phyloP scores from a whole-genome alignment of 306 rosid species.

The Inga oerstediana region DNA sequence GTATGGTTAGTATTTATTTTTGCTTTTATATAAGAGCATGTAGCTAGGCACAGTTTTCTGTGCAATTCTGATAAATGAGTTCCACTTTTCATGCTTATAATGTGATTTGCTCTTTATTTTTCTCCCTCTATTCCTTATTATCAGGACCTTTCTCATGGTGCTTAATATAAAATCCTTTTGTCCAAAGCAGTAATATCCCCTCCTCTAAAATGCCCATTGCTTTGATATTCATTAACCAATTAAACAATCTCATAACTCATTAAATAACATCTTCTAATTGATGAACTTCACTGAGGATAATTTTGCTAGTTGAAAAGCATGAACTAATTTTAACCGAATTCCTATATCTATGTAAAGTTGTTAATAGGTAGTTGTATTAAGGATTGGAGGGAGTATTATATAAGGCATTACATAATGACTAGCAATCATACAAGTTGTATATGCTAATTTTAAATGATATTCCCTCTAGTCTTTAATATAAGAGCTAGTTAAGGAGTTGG shows the following conservation, averaged over 20 bases:
- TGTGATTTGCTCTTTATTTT: not conserved
- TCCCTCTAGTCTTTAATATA: too few species aligned
- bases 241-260: not conserved
- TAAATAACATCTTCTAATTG: not conserved
- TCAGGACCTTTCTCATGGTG: not conserved
- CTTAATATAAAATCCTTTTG: not conserved
- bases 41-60: not conserved
- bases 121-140: not conserved
- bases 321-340: too few species aligned
- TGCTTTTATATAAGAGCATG: constrained; percentile 12
- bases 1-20: constrained; percentile 73
- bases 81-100: not conserved
- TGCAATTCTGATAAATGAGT: not conserved
- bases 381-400: not conserved
- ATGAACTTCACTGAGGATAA: not conserved
- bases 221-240: not conserved
- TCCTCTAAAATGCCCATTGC: not conserved
- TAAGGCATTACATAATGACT: not conserved
- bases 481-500: too few species aligned
- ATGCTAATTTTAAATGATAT: too few species aligned
- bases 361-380: too few species aligned
- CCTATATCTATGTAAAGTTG: too few species aligned
- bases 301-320: not conserved
- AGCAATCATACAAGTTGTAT: not conserved
- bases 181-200: not conserved